These are phyloP conservation scores for Astrephomene gubernaculifera DNA, from an alignment of 139 green algal genomes.

Conservation along the genomic window DNA sequence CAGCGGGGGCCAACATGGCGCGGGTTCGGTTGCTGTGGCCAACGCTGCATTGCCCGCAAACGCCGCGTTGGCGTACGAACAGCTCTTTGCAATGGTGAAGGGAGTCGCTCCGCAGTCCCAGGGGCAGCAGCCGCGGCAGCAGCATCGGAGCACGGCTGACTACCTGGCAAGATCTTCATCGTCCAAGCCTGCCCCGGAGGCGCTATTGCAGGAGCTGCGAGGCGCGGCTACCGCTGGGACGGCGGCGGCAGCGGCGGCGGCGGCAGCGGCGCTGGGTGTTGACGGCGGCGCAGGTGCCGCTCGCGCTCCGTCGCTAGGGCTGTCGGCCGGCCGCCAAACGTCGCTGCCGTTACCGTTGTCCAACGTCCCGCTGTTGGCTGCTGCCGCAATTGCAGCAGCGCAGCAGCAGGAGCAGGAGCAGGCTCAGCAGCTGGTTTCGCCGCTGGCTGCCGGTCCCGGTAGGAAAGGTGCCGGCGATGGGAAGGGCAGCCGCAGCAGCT, in stretches of 20 bases:
- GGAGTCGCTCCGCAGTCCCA: not conserved
- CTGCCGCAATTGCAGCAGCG: not conserved
- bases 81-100: conserved; percentile 2
- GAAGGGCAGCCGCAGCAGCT: too few relatives aligned
- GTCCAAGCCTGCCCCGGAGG: not conserved
- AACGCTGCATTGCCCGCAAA: not conserved
- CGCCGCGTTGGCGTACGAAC: not conserved
- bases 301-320: not conserved
- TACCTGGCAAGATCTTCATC: not conserved
- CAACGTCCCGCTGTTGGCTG: not conserved
- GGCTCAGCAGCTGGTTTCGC: not conserved
- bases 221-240: not conserved
- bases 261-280: not conserved
- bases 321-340: not conserved
- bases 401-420: not conserved
- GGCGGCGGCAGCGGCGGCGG: not conserved
- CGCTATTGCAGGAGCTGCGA: not conserved
- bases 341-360: not conserved
- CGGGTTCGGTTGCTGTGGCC: not conserved
- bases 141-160: not conserved
- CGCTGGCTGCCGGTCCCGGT: not conserved
- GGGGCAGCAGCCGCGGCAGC: not conserved
- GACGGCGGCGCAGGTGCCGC: not conserved
- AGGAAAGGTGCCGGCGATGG: too few relatives aligned
- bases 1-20: not conserved